Conservation (phyloP, 2,329 filamentous ascomycete genomes). For the Truncatella angustata region DNA sequence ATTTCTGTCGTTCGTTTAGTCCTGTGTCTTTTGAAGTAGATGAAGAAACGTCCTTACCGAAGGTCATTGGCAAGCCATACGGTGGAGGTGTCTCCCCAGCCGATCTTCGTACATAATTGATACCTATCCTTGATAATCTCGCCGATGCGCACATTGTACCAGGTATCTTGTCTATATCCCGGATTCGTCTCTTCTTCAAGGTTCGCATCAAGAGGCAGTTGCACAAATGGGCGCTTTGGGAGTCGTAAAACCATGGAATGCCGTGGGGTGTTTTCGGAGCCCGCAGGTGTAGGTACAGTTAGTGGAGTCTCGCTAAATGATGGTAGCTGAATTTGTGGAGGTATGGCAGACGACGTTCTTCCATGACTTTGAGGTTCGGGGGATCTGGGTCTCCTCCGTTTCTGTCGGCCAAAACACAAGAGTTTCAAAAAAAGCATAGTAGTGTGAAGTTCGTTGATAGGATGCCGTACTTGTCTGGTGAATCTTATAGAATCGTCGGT, state of each 20-base stretch:
- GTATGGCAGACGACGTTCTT: background rate
- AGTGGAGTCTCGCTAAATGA: background rate
- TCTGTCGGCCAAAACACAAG: background rate
- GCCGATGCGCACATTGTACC: constrained; percentile 8
- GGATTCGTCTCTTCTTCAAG: constrained; percentile 7
- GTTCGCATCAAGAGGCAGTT: background rate
- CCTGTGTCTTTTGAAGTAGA: background rate
- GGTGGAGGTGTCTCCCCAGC: constrained; percentile 8
- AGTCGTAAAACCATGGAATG: background rate
- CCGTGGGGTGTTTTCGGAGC: background rate
- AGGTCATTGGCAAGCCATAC: background rate
- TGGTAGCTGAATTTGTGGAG: background rate
- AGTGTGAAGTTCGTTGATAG: too few species aligned
- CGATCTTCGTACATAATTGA: constrained; percentile 7
- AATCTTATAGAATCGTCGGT: too few species aligned
- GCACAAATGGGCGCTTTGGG: background rate
- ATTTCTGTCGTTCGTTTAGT: background rate
- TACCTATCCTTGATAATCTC: constrained; percentile 5
- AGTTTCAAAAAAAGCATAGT: background rate
- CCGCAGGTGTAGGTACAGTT: background rate
- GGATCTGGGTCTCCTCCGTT: background rate
- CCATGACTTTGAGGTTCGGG: background rate
- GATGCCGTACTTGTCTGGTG: too few species aligned
- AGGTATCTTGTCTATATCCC: background rate
- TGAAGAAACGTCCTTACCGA: background rate